Base-by-base conservation (phyloP, 495 filamentous ascomycete species). In the Beverwykella pulmonaria region DNA sequence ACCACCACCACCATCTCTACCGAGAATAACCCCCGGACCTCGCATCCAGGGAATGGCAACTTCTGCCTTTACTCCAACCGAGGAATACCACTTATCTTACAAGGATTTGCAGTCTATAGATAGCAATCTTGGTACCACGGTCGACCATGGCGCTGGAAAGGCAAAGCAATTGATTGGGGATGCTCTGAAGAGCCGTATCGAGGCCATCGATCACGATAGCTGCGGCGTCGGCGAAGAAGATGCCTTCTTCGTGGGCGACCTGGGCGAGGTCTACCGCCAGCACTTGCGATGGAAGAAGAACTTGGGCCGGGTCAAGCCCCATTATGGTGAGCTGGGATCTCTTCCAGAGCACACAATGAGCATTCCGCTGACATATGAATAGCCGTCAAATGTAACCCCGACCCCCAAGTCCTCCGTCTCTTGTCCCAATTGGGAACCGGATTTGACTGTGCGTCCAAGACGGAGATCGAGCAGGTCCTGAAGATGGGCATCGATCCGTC, bases 371-470 rank as follows among this genome's bases (percentile, higher is more conserved):
- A 71, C 59, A 54, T 59, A 30, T 54, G n/a, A n/a, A 19, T 70
- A 96, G 93, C 94, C 65, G 92, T 99, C 80, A 99, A 99, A 80
- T 98, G 94, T 77, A 98, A 99, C 82, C 92, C 92, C 12, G 94
- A 98, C 78, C 86, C 88, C 1, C 90, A 90, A 78, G 87, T 99
- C 49, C 79, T 99, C 63, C 87, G 90, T 72, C 88, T 98, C 57
- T 86, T 99, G 73, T 86, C 91, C 67, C 84, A 85, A 61, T 83
- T 97, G 54, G 94, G 92, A 68, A 93, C 92, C 64, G 94, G 95
- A 63, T 99, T 99, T 77, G 94, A 99, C 79, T 99, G 94, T 77
- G 94, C 94, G 58, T 98, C 95, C 75, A 97, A 97, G 84, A 81
- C 86, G 56, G 94, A 99, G 81, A 97, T 99, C 70, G 92, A 98